Base-by-base conservation (phyloP, 1,284 basidiomycete genomes). In the Filobasidium uniguttulatum region DNA sequence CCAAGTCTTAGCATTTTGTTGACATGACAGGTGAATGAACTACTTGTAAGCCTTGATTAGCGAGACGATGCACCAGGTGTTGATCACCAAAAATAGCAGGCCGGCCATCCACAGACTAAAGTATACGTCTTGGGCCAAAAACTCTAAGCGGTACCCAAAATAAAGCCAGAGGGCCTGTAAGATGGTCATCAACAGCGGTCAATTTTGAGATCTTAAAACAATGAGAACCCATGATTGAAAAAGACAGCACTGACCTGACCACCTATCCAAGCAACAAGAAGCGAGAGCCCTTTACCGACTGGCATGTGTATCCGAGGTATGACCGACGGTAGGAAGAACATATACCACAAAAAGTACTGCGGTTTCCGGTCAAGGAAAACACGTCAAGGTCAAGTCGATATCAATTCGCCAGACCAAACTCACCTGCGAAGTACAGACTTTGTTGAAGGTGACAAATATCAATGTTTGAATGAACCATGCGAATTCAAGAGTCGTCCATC, bases 311-410 rank as follows among this genome's bases (percentile, higher is more conserved):
- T 65, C 14, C 72, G 75, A 0, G 86, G 81, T 3, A 88, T 73
- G 10, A 94, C 71, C 2, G 91, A 73, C 0, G 94, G 91, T 0
- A 98, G 69, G 55, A 98, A 80, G 55, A 90, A 81, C 6, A 91
- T 78, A 64, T 93, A 97, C 94, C 94, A 99, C 44, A 96, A 75
- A 69, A 97, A 98, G 71, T 99, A 99, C 83, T 98, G 69, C 20
- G 22, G 14, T 14, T 25, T 44, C 28, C 5, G 31, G 23, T 38
- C 22, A 23, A 17, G 30, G 22, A 19, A 23, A 41, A 33, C 28
- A 46, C 31, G 31, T 33, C 31, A 33, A 33, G 31, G n/a, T 33
- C 9, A 33, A 36, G n/a, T 17, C 15, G 34, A 23, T 14, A 22
- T 44, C 48, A 43, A 41, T 46, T 12, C 26, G 10, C 14, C 33